Base-by-base conservation (phyloP, 768 basidiomycete genomes). In the Kwoniella pini region DNA sequence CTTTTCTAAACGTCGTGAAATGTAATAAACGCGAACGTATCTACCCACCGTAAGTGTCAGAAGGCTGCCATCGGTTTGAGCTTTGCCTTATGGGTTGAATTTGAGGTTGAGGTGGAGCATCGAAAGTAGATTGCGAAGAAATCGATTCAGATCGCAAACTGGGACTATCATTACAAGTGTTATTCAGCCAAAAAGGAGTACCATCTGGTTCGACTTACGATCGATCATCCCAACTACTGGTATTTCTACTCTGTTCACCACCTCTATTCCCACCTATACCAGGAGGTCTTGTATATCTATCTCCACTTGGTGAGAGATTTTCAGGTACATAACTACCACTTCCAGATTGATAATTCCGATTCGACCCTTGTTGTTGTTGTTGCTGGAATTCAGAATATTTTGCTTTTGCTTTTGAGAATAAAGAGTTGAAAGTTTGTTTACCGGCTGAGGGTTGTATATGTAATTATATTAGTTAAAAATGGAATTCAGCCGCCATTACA, bases 361-460 rank as follows among this genome's bases (percentile, higher is more conserved):
- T 54, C 24, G 63, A 55, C 22, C 49, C 55, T 52, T 74, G 70
- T 7, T 53, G 48, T 5, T 63, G 61, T 56, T 53, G 48, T 5
- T 63, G 61, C 54, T 76, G 73, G 49, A 71, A 74, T 22, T 78
- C 77, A 19, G 69, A 54, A 42, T 72, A 75, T 49, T 72, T 76
- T 22, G 69, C 54, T 61, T 70, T 70, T 6, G 77, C 77, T 26
- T 63, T 67, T 11, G 59, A 60, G 24, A 75, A 57, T 12, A 78
- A 52, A n/a, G 70, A 72, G 38, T 67, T 72, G 65, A 78, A 71
- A 15, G 74, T 78, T 27, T 76, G 71, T 66, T 74, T 74, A 5
- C 74, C 77, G 49, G 60, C 76, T 77, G 22, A 30, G 13, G 4
- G 17, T 44, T 30, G n/a, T 21, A 31, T 27, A 3, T 2, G 38